Base-by-base conservation (phyloP, 257 asterid genomes). In the Solanum corneliomulleri region DNA sequence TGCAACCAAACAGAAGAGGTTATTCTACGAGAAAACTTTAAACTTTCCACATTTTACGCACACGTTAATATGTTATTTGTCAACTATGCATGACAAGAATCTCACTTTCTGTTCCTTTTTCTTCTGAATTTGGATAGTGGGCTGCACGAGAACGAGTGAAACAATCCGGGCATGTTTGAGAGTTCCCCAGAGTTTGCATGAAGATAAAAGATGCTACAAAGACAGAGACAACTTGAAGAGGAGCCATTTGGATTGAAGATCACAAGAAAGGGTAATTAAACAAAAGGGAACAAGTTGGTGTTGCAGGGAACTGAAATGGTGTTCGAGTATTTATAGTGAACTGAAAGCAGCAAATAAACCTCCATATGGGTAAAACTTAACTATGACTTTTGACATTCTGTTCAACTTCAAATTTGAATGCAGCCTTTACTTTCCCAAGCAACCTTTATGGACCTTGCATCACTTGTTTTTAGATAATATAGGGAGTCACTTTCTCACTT, bases 101-200 rank as follows among this genome's bases (percentile, higher is more conserved):
- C 91, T 92, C 75, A 94, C 98, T 91, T 83, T 94, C 94, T 77
- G 98, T 94, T 92, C 98, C 98, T 85, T 91, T 93, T 85, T 92
- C 93, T 80, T 92, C 95, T 89, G 98, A 94, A 85, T 90, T 89
- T 16, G 96, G 95, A 91, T 94, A 95, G 89, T 93, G 87, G 18
- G 95, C 87, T 29, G 98, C 97, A 49, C 93, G 93, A 29, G 98
- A 94, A 42, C 83, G 94, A 89, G 90, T 85, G 87, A 93, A 95
- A 86, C 98, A 94, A 86, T 92, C 96, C 11, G 82, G 68, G 87
- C 98, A 94, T 2, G 93, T 88, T 35, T 92, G 92, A 64, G 97
- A 92, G 82, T 89, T 88, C 71, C 87, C 95, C 11, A 39, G 85
- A 35, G 86, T 29, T 69, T 77, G 92, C 89, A 92, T 86, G 85